These are phyloP conservation scores for Puccinia coronata DNA, from an alignment of 1,284 basidiomycete species.

Conservation along the genomic window DNA sequence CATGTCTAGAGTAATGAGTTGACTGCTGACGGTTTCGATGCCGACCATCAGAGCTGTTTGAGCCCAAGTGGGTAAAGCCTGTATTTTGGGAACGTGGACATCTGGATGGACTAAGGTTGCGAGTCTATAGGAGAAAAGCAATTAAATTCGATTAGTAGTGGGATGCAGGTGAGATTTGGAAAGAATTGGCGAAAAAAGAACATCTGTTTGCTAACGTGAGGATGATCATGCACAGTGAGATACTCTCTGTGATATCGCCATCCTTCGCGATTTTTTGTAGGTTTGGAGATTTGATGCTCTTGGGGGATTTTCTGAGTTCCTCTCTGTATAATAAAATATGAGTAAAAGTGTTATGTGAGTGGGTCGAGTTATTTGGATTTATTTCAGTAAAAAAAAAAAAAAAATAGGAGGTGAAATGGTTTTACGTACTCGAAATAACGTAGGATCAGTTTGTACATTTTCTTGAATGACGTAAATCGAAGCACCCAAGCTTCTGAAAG, in stretches of 20 bases:
- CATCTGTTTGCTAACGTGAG: constrained; percentile 25
- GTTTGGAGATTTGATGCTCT: constrained; percentile 71
- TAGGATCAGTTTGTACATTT: constrained; percentile 79
- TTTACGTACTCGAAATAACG: constrained; percentile 69
- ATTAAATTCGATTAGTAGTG: background rate
- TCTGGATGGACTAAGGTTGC: constrained; percentile 61
- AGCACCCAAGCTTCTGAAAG: constrained; percentile 81
- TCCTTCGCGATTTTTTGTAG: constrained; percentile 78
- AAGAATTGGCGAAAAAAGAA: background rate
- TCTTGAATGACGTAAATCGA: constrained; percentile 78
- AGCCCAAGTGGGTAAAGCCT: constrained; percentile 72
- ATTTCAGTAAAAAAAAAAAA: background rate
- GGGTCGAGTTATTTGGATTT: background rate
- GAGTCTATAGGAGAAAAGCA: constrained; percentile 40
- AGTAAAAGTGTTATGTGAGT: too few species aligned
- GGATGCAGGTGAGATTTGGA: constrained; percentile 49
- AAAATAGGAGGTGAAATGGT: background rate
- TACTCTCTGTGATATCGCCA: constrained; percentile 67
- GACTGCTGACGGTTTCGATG: constrained; percentile 38
- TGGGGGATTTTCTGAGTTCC: constrained; percentile 24
- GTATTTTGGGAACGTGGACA: constrained; percentile 82
- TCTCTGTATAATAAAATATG: constrained; percentile 68
- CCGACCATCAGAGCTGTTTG: constrained; percentile 61
- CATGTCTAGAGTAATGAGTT: constrained; percentile 12
- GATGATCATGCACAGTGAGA: constrained; percentile 59